Base-by-base conservation (phyloP, 805 yeast species). In the Tetrapisispora iriomotensis region DNA sequence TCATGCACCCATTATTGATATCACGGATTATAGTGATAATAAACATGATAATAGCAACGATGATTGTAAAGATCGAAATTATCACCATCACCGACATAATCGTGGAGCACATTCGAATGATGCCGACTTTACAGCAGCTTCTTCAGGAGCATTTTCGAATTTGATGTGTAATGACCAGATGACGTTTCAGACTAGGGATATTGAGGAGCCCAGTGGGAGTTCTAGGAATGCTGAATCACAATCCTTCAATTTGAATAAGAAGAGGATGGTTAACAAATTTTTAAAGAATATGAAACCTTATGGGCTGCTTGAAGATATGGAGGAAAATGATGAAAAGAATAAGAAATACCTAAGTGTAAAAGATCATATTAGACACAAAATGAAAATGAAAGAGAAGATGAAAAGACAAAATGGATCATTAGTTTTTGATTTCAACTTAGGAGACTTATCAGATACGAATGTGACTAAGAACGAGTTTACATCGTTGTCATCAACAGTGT, bases 101-200 rank as follows among this genome's bases (percentile, higher is more conserved):
- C 32, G 12, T 38, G 36, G 14, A 10, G 6, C 28, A 25, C 20
- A 14, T 8, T 21, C 25, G 8, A 15, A 17, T 12, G 33, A 28
- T 10, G 22, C 17, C 2, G 40, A 37, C 12, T 37, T 37, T 30
- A 53, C 59, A 2, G 47, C 58, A n/a, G 54, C 61, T 1, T 24
- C 49, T 1, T 45, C 56, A 13, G 62, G 61, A 4, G 50, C 48
- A 41, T 57, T 54, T 34, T 48, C 56, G 25, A 54, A 52, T 13
- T 46, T 51, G 27, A 47, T 57, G 46, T 54, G 56, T 32, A 42
- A 45, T 8, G 36, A 32, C 15, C 31, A 28, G 20, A 2, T 26
- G 17, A 12, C 10, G 10, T 14, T 23, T 17, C 9, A 25, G 36
- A 17, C 32, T 14, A 10, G 13, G 21, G 32, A 17, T 12, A 7